Evolutionary conservation across 495 filamentous ascomycete species (phyloP), one percentile per base, ranked within the genome.

Genomic region (Hypoxylon fuscum): DNA sequence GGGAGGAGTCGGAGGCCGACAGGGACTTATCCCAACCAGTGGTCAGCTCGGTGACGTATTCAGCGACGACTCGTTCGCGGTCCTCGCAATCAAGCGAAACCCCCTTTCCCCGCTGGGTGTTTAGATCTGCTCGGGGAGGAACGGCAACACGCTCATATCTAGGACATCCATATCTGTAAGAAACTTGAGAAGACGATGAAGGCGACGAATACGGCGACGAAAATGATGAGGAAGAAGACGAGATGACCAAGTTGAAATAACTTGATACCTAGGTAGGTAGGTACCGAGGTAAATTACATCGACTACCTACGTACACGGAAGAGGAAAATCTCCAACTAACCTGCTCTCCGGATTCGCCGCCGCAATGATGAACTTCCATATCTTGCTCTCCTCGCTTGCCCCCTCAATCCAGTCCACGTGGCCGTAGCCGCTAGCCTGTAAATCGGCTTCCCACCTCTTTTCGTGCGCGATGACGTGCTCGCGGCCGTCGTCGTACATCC

Each of bases 321-420:
- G 7, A 2, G 21, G 42, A 49, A 34, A 27, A 8, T 40, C 53
- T 32, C 8, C n/a, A n/a, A 43, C 35, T 53, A 6, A 43, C 35
- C 10, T 25, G 17, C 68, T 69, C 12, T 60, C 46, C 21, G 72
- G 68, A 10, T 72, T 74, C 0, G 76, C 74, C 3, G 77, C 66
- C 0, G 79, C 80, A 20, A 82, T 72, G n/a, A 82, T 70, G 0
- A 83, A 53, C 6, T 72, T 65, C 58, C 81, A 68, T 0, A 80
- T 62, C 11, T 72, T 69, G 8, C 59, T 69, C 59, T 85, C 81
- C 0, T 76, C 72, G 0, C 57, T 68, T 8, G 64, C 7, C 0
- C 81, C 79, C 35, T 78, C 75, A 1, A 77, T 80, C 77, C 78
- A 84, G 18, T 77, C 73, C 8, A 83, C 77, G 49, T 74, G 68